A percentile compares a stretch with the other conserved stretches of the same genome.
Evolutionary conservation across 2,329 filamentous ascomycete genomes (phyloP).

Genomic region (Incumbomyces delicatus): DNA sequence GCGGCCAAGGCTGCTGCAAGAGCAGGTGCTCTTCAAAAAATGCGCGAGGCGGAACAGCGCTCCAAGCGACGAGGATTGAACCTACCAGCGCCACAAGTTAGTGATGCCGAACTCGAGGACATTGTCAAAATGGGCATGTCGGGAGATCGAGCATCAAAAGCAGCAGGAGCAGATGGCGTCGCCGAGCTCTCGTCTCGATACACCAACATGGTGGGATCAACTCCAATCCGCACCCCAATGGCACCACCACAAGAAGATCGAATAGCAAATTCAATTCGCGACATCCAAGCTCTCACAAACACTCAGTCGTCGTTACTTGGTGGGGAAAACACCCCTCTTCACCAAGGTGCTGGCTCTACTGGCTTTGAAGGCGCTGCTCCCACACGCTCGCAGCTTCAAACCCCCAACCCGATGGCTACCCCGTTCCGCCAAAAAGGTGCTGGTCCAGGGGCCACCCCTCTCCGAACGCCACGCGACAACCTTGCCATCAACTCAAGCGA

Average conservation of each 20-base stretch:
- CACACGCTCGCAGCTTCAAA: constrained; percentile 70
- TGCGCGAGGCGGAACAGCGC: constrained; percentile 91
- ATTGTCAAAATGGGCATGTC: constrained; percentile 98
- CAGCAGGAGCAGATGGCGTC: constrained; percentile 67
- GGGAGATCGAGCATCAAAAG: constrained; percentile 70
- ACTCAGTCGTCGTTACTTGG: constrained; percentile 89
- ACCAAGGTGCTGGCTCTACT: constrained; percentile 71
- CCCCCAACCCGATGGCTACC: constrained; percentile 90
- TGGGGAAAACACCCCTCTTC: constrained; percentile 83
- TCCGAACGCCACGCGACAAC: constrained; percentile 79
- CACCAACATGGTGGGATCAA: constrained; percentile 64
- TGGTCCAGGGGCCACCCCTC: constrained; percentile 67
- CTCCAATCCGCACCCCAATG: constrained; percentile 83
- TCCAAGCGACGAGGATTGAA: constrained; percentile 80
- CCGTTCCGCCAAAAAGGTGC: constrained; percentile 62
- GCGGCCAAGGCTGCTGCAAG: constrained; percentile 77
- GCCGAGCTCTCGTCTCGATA: constrained; percentile 87
- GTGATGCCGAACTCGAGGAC: constrained; percentile 85
- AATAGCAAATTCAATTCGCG: constrained; percentile 91
- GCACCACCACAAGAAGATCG: constrained; percentile 89
- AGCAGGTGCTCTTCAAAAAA: constrained; percentile 86
- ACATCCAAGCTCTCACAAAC: constrained; percentile 83
- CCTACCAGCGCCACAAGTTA: constrained; percentile 80
- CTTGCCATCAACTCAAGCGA: constrained; percentile 73
- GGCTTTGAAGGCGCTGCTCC: constrained; percentile 81